Conservation (phyloP, 1,284 basidiomycete genomes). For the Puccinia polysora region DNA sequence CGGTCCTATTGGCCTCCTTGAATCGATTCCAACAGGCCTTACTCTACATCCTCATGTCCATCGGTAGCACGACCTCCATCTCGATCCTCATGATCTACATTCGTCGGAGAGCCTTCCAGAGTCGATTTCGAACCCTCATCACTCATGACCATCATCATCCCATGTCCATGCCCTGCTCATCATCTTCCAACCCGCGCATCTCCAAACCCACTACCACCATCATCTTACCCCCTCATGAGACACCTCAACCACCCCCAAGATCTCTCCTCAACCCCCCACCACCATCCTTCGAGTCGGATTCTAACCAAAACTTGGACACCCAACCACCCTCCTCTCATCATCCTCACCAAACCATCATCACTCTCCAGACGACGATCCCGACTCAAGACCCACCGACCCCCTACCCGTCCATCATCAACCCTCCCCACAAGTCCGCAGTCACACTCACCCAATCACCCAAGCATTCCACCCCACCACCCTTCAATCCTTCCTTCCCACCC, state of each 20-base stretch:
- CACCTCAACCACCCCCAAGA: background rate
- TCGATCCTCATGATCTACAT: conserved; percentile 52
- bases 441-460: background rate
- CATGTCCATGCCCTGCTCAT: background rate
- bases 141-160: background rate
- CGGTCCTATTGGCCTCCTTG: conserved; percentile 49
- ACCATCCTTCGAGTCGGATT: background rate
- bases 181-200: background rate
- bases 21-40: conserved; percentile 52
- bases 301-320: background rate
- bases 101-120: conserved; percentile 51
- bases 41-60: conserved; percentile 52
- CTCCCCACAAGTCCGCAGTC: background rate
- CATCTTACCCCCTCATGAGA: too few species aligned
- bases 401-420: too few species aligned
- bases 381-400: too few species aligned
- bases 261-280: background rate
- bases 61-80: conserved; percentile 52
- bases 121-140: conserved; percentile 47
- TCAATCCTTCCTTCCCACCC: background rate
- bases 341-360: too few species aligned
- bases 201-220: too few species aligned
- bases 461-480: too few species aligned
- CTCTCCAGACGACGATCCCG: too few species aligned
- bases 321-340: background rate